phyloP scores from a whole-genome alignment of 495 filamentous ascomycete species.

The Paragyromitra xinjiangensis region DNA sequence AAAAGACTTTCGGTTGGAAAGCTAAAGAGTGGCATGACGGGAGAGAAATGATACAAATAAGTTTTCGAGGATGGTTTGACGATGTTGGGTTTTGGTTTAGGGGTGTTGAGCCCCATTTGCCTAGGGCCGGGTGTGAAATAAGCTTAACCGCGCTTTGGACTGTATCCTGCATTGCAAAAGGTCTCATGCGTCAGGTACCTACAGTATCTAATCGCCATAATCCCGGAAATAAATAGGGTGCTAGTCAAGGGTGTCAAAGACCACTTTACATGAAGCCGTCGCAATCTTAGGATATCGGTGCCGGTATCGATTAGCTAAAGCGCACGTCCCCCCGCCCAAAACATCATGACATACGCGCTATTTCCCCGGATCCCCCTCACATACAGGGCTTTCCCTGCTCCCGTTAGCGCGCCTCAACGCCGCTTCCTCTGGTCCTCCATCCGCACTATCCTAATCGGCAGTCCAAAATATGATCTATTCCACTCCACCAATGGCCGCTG shows the following conservation, averaged over 20 bases:
- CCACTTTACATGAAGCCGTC: not conserved
- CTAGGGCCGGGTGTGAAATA: no score
- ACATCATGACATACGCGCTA: not conserved
- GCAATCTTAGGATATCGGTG: not conserved
- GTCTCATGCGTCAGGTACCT: no score
- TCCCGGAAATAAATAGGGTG: no score
- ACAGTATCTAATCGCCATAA: no score
- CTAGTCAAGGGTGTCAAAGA: no score
- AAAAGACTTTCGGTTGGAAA: conserved; percentile 13
- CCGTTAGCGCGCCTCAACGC: not conserved
- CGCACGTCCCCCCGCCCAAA: not conserved
- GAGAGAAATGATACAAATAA: not conserved
- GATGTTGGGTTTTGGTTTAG: not conserved
- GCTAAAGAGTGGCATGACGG: not conserved
- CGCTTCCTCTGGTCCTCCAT: conserved; percentile 2
- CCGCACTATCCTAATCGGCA: not conserved
- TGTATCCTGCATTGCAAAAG: no score
- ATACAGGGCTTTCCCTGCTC: conserved; percentile 16
- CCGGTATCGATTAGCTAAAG: no score
- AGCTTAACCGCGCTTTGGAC: no score
- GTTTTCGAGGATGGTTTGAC: not conserved
- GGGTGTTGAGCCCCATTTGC: not conserved
- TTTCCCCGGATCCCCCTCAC: conserved; percentile 30
- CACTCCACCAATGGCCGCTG: not conserved
- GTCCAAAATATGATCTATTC: conserved; percentile 4